Percentiles rank a stretch among this genome's conserved stretches.
phyloP scores from a whole-genome alignment of 257 asterid genomes.

The Jasminum sambac region DNA sequence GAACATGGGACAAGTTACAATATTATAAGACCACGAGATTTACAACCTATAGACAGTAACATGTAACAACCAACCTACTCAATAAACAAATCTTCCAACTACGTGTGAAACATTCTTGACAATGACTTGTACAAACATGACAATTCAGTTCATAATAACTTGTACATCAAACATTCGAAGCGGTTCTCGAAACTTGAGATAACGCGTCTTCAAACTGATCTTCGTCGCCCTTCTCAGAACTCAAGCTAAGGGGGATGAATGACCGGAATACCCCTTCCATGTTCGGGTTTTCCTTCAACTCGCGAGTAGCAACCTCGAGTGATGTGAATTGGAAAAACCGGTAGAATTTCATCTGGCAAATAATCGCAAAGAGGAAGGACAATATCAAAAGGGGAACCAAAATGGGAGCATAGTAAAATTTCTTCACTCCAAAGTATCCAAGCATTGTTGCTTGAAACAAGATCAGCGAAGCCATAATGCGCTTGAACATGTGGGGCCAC shows the following conservation, averaged over 20 bases:
- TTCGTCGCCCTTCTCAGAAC: conserved; percentile 60
- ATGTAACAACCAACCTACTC: no score
- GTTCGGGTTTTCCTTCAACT: conserved; percentile 66
- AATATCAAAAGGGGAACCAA: conserved; percentile 58
- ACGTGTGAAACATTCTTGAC: conserved; percentile 4
- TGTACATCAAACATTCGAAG: conserved; percentile 33
- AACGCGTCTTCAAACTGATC: conserved; percentile 72
- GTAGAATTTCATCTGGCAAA: conserved; percentile 59
- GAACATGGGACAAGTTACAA: no score
- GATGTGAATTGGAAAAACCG: conserved; percentile 62
- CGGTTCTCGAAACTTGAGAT: conserved; percentile 54
- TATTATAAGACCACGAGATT: no score
- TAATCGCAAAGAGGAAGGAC: conserved; percentile 45
- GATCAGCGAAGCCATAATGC: conserved; percentile 60
- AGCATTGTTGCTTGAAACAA: conserved; percentile 75
- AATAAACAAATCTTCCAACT: no score
- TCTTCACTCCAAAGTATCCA: conserved; percentile 59
- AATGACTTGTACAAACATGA: conserved; percentile 15
- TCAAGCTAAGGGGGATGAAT: conserved; percentile 65
- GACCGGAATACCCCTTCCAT: conserved; percentile 66
- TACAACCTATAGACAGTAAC: no score
- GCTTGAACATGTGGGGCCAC: conserved; percentile 89
- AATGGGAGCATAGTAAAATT: conserved; percentile 46
- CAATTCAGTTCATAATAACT: conserved; percentile 16
- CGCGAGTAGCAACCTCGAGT: conserved; percentile 64